Evolutionary conservation across 352 stramenopile species (phyloP), one percentile per base, ranked within the genome.

Genomic region (Globisporangium radiosum): DNA sequence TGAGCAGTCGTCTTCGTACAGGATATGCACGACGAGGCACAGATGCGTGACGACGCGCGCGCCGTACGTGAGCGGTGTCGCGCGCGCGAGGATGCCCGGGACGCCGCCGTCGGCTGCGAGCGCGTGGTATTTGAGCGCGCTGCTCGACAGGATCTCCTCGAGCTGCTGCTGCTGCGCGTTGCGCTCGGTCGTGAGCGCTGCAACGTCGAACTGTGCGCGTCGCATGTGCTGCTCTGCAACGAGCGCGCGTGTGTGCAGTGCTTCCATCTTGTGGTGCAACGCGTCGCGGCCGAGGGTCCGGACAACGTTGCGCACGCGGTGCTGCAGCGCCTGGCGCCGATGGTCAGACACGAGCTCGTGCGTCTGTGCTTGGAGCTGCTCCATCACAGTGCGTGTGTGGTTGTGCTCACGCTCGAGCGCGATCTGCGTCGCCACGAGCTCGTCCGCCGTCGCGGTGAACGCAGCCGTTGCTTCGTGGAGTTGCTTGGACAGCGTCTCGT

Each of bases 271-370:
- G 7, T 80, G 70, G 4, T 64, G 69, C 10, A 92, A 59, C 9
- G 79, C 75, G n/a, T 89, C 77, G 50, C 82, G 84, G 5, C 79
- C 79, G 0, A 92, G 59, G 42, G 70, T 86, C 8, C 70, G 76
- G 39, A 90, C 69, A 10, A 82, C 72, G 37, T 73, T 71, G 33
- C 77, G 83, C 54, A 88, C 73, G 19, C 72, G 68, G 15, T 54
- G 79, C 60, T 87, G 75, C 3, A 88, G 60, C 58, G 85, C 68
- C 4, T 68, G 71, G 1, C 70, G 76, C 33, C 74, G 70, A 19
- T 87, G 75, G n/a, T 88, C 75, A 0, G 71, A 72, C 1, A 88
- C 57, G 10, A 87, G 43, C 48, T 88, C 63, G 4, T 64, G 59
- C 6, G 73, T 87, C 43, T 86, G 70, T 0, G 66, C 43, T 0